phyloP scores from a whole-genome alignment of 2,329 filamentous ascomycete genomes.

The Chaetomium olivaceum region DNA sequence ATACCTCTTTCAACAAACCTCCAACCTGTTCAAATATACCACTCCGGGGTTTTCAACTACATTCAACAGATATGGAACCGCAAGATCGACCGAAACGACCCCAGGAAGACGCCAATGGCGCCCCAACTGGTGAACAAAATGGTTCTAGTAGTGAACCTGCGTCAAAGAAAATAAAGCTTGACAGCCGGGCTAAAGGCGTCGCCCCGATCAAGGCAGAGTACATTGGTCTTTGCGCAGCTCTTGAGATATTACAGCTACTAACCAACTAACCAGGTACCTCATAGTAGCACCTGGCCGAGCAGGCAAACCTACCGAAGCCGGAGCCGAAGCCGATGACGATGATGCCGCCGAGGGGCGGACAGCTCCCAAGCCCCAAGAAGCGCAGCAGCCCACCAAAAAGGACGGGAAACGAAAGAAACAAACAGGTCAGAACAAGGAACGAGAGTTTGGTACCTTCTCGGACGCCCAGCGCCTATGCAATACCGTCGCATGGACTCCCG shows the following conservation, averaged over 20 bases:
- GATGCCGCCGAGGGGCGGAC: conserved; percentile 51
- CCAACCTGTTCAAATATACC: background rate
- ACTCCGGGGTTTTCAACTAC: background rate
- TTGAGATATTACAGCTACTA: background rate
- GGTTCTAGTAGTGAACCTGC: conserved; percentile 33
- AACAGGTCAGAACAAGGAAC: conserved; percentile 77
- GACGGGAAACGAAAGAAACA: conserved; percentile 49
- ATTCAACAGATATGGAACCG: conserved; percentile 26
- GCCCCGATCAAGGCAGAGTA: conserved; percentile 72
- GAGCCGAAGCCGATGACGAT: conserved; percentile 43
- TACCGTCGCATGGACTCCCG: conserved; percentile 67
- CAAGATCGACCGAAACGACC: conserved; percentile 28
- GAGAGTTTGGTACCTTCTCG: conserved; percentile 76
- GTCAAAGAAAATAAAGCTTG: conserved; percentile 61
- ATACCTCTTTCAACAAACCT: background rate
- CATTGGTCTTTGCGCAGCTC: background rate
- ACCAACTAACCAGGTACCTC: conserved; percentile 43
- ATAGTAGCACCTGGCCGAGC: conserved; percentile 40
- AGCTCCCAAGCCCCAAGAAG: conserved; percentile 30
- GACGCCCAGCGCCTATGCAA: conserved; percentile 79
- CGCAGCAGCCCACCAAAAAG: conserved; percentile 34
- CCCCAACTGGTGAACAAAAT: conserved; percentile 30
- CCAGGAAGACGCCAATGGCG: conserved; percentile 26
- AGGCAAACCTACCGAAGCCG: conserved; percentile 27
- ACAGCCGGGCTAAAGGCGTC: conserved; percentile 54